Conservation (phyloP, 2,329 filamentous ascomycete species). For the Sarocladium strictum region DNA sequence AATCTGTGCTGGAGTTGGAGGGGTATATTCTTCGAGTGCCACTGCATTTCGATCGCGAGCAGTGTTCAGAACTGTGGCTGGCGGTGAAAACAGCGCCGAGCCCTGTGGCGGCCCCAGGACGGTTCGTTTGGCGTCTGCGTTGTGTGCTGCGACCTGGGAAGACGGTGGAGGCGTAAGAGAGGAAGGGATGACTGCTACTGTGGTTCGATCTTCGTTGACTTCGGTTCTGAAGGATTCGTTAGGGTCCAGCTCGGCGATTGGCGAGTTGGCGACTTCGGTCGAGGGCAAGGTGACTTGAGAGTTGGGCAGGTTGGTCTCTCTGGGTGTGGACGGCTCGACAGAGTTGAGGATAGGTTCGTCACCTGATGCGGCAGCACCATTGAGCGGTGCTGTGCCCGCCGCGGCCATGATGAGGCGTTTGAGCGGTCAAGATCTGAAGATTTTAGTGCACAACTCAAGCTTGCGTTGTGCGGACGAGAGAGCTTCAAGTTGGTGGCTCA, state of each 20-base stretch:
- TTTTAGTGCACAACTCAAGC: neutral
- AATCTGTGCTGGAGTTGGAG: conserved; percentile 44
- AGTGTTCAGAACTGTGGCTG: conserved; percentile 38
- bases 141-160: conserved; percentile 38
- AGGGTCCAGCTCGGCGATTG: conserved; percentile 33
- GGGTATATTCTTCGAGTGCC: conserved; percentile 32
- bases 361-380: neutral
- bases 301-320: conserved; percentile 21
- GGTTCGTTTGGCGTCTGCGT: conserved; percentile 17
- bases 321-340: conserved; percentile 26
- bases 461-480: neutral
- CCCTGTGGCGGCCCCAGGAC: conserved; percentile 37
- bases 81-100: conserved; percentile 47
- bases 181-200: conserved; percentile 46
- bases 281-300: conserved; percentile 52
- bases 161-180: conserved; percentile 54
- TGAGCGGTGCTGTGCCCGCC: neutral
- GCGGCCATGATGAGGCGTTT: neutral
- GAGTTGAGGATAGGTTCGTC: conserved; percentile 26
- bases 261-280: conserved; percentile 50
- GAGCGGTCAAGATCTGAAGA: neutral
- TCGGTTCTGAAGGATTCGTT: conserved; percentile 45
- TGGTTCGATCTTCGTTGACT: conserved; percentile 38
- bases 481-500: neutral
- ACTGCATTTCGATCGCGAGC: conserved; percentile 23